These are phyloP conservation scores for Candida sithepensis DNA, from an alignment of 805 yeast genomes.

Conservation along the genomic window DNA sequence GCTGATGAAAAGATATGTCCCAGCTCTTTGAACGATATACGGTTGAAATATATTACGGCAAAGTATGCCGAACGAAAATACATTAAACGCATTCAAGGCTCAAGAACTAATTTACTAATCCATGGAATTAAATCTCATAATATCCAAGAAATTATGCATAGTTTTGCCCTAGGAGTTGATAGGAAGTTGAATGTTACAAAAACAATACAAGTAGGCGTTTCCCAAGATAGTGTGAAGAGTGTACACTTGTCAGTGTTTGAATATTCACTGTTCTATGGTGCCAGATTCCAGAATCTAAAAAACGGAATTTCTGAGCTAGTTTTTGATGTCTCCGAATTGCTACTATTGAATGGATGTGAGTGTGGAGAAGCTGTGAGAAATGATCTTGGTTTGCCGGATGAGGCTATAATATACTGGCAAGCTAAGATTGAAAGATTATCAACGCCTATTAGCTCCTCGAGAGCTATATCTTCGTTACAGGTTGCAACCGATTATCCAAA, in stretches of 20 bases:
- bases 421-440: slow-evolving; percentile 32
- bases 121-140: slow-evolving; percentile 51
- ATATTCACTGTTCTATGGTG: slow-evolving; percentile 47
- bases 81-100: slow-evolving; percentile 19
- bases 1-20: slow-evolving; percentile 28
- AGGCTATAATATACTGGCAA: slow-evolving; percentile 56
- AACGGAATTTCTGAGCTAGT: slow-evolving; percentile 21
- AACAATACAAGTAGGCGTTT: not conserved
- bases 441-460: not conserved
- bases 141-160: slow-evolving; percentile 38
- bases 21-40: slow-evolving; percentile 38
- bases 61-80: slow-evolving; percentile 62
- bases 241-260: slow-evolving; percentile 36
- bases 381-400: slow-evolving; percentile 37
- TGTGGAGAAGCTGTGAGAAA: slow-evolving; percentile 35
- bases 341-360: slow-evolving; percentile 53
- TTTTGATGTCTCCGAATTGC: slow-evolving; percentile 52
- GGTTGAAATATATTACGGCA: slow-evolving; percentile 56
- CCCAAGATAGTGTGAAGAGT: not conserved
- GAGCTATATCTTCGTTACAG: not conserved
- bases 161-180: slow-evolving; percentile 48
- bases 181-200: slow-evolving; percentile 37
- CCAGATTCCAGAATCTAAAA: slow-evolving; percentile 8
- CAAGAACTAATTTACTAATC: slow-evolving; percentile 32
- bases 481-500: not conserved